phyloP scores from a whole-genome alignment of 805 yeast genomes.

The Metschnikowia colocasiae region DNA sequence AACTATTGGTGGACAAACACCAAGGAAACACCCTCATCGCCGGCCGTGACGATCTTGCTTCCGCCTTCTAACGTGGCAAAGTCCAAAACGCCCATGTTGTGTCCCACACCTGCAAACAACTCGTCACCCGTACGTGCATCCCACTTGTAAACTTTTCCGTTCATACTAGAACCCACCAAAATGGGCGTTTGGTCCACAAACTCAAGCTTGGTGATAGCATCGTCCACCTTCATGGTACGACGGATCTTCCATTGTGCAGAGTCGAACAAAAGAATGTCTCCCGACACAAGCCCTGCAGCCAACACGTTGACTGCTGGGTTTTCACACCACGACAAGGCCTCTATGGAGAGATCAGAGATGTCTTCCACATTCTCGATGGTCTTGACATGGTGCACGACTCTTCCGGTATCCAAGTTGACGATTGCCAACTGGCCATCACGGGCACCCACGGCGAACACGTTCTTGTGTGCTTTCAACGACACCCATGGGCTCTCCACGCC shows the following conservation, averaged over 20 bases:
- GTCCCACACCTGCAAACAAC: conserved; percentile 81
- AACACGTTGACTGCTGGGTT: conserved; percentile 51
- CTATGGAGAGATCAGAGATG: conserved; percentile 42
- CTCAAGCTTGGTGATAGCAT: conserved; percentile 76
- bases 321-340: conserved; percentile 73
- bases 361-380: conserved; percentile 55
- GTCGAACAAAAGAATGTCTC: conserved; percentile 80
- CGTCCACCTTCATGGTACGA: conserved; percentile 63
- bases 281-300: conserved; percentile 88
- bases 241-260: conserved; percentile 84
- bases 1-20: conserved; percentile 41
- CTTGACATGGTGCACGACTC: conserved; percentile 60
- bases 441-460: conserved; percentile 73
- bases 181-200: conserved; percentile 59
- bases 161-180: conserved; percentile 72
- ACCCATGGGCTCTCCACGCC: conserved; percentile 90
- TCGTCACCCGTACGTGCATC: conserved; percentile 84
- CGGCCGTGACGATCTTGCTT: conserved; percentile 78
- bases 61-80: conserved; percentile 69
- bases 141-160: conserved; percentile 82
- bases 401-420: conserved; percentile 72
- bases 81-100: conserved; percentile 89
- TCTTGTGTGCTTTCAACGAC: conserved; percentile 51
- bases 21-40: conserved; percentile 93
- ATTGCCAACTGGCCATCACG: conserved; percentile 83